Evolutionary conservation across 345 rosid species (phyloP), one percentile per base, ranked within the genome.

Genomic region (Aquilaria sinensis): DNA sequence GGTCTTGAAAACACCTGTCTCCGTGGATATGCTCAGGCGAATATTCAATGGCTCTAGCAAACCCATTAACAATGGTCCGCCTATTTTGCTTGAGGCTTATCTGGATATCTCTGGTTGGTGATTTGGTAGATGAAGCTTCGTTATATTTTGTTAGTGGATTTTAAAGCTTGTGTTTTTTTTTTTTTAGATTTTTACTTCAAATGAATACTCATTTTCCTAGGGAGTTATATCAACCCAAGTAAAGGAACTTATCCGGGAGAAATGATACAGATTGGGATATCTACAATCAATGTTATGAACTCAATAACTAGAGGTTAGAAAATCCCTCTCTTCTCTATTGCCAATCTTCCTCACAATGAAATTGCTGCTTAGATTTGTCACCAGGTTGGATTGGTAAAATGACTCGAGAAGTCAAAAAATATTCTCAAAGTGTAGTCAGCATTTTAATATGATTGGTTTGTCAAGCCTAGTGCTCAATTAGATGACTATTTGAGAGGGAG

Each of bases 301-400:
- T 93, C 98, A 57, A 90, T 90, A 66, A 97, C 98, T 61, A 86
- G 97, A 77, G 97, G 97, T 72, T 96, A 93, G 69, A 93, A 93
- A 71, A 93, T 93, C 61, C 99, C 99, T 61, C 89, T 93, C 43
- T 93, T 93, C 73, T 93, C 97, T 67, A 97, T 96, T 78, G 97
- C 97, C 63, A 95, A 97, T 86, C 97, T 93, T 49, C 99, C 96
- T n/a, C 99, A 93, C 72, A 93, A 93, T 66, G 98, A 93, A 81
- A 93, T 93, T 12, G 97, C 97, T 71, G 98, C 97, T 75, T 94
- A 93, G 74, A 93, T 93, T 60, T 93, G 99, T 78, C 99, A 97
- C 34, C 97, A 93, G 70, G 99, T 96, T 67, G 99, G 99, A 74
- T 72, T 93, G 68, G 99, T 93, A 31, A 93, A 93, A 81, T 87